Conservation (phyloP, 2,329 filamentous ascomycete genomes). For the Westerdykella sp. region DNA sequence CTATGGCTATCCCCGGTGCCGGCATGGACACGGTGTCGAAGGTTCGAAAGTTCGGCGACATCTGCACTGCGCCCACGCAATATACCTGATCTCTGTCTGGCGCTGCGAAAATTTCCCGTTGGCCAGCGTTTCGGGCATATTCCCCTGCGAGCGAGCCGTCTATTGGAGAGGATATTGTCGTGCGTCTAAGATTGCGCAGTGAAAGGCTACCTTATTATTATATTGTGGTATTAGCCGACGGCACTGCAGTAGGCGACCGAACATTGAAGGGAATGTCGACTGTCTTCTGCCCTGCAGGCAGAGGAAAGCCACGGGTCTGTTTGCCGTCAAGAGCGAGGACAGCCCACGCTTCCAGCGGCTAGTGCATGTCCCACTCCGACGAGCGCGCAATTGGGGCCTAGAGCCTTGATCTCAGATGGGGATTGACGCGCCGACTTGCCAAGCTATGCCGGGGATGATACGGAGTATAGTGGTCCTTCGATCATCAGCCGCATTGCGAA, state of each 20-base stretch:
- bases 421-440: slow-evolving; percentile 26
- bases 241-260: slow-evolving; percentile 9
- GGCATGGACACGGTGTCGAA: slow-evolving; percentile 5
- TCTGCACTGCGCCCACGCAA: slow-evolving; percentile 7
- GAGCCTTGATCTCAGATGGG: slow-evolving; percentile 35
- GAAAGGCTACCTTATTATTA: slow-evolving; percentile 18
- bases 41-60: slow-evolving; percentile 3
- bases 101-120: slow-evolving; percentile 15
- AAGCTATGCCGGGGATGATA: slow-evolving; percentile 21
- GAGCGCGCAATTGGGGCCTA: slow-evolving; percentile 32
- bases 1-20: slow-evolving; percentile 4
- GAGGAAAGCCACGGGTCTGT: slow-evolving; percentile 13
- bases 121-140: slow-evolving; percentile 15
- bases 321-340: slow-evolving; percentile 14
- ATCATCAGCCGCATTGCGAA: slow-evolving; percentile 36
- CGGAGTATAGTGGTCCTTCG: slow-evolving; percentile 30
- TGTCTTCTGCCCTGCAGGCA: neutral
- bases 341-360: slow-evolving; percentile 35
- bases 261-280: neutral
- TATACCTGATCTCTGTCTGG: slow-evolving; percentile 1
- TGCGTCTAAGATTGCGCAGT: slow-evolving; percentile 4
- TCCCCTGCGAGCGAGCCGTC: neutral
- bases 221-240: slow-evolving; percentile 33
- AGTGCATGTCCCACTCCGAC: slow-evolving; percentile 24
- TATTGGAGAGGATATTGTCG: slow-evolving; percentile 8